A percentile compares a stretch with the other conserved stretches of the same genome.
phyloP scores from a whole-genome alignment of 2,329 filamentous ascomycete genomes.

The Botrytis tulipae region DNA sequence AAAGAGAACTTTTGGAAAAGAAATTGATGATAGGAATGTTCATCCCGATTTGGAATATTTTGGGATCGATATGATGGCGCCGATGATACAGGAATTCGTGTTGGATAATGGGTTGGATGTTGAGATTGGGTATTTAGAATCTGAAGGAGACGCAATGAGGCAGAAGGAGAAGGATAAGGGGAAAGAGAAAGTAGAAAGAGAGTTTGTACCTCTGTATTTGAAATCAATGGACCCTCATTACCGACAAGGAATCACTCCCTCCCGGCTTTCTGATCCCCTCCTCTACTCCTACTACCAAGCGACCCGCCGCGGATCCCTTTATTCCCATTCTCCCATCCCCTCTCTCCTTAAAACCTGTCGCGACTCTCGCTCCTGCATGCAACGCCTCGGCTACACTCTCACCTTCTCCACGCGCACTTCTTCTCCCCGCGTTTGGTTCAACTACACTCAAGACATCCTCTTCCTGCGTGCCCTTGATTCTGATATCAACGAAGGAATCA shows the following conservation, averaged over 20 bases:
- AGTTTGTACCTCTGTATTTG: not conserved
- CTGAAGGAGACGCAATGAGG: fast-evolving
- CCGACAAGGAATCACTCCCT: not conserved
- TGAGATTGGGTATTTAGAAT: not conserved
- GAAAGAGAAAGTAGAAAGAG: not conserved
- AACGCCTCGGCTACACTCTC: not conserved
- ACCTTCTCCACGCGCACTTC: not conserved
- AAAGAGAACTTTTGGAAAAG: not conserved
- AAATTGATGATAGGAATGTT: not conserved
- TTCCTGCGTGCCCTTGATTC: not conserved
- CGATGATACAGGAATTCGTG: not conserved
- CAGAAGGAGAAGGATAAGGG: not conserved
- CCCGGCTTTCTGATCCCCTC: fast-evolving
- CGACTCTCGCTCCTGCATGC: not conserved
- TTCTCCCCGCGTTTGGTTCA: not conserved
- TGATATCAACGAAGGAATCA: not conserved
- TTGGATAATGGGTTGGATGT: not conserved
- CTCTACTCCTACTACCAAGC: not conserved
- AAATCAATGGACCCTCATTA: not conserved
- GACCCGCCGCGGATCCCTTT: not conserved
- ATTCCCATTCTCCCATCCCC: not conserved
- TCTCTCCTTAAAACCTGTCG: not conserved
- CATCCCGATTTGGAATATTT: not conserved
- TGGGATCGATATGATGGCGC: not conserved
- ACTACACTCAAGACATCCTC: not conserved